A percentile compares a stretch with the other conserved stretches of the same genome.
phyloP scores from a whole-genome alignment of 768 basidiomycete genomes.

The Pseudohyphozyma bogoriensis region DNA sequence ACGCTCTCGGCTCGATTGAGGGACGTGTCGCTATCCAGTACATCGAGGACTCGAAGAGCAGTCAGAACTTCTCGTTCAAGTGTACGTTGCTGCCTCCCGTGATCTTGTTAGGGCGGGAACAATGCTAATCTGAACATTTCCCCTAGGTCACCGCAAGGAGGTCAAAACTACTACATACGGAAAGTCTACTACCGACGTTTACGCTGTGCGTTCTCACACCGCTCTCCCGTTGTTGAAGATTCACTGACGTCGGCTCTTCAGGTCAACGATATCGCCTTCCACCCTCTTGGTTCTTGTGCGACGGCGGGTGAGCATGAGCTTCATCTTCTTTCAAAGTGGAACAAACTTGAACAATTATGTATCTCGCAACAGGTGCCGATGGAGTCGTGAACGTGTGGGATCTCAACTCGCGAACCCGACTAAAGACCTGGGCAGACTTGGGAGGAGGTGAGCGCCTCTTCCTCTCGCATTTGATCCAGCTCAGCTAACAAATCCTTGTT shows the following conservation, averaged over 20 bases:
- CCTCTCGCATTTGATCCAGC: neutral
- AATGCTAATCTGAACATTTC: too few species aligned
- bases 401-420: neutral
- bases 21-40: conserved; percentile 91
- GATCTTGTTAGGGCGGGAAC: too few species aligned
- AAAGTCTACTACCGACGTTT: conserved; percentile 45
- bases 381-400: conserved; percentile 2
- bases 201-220: too few species aligned
- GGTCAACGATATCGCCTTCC: conserved; percentile 82
- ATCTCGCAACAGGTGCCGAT: neutral
- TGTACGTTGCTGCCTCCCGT: too few species aligned
- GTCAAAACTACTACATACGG: conserved; percentile 52
- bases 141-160: conserved; percentile 45
- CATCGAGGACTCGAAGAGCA: conserved; percentile 37
- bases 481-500: neutral
- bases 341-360: neutral
- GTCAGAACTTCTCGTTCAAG: conserved; percentile 70
- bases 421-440: neutral
- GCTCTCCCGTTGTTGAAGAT: too few species aligned
- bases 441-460: neutral
- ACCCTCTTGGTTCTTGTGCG: conserved; percentile 57
- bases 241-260: too few species aligned
- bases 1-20: conserved; percentile 42
- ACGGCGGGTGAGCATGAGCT: neutral
- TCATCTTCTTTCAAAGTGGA: neutral